These are phyloP conservation scores for Pythium plurisporium DNA, from an alignment of 352 stramenopile genomes.

Conservation along the genomic window DNA sequence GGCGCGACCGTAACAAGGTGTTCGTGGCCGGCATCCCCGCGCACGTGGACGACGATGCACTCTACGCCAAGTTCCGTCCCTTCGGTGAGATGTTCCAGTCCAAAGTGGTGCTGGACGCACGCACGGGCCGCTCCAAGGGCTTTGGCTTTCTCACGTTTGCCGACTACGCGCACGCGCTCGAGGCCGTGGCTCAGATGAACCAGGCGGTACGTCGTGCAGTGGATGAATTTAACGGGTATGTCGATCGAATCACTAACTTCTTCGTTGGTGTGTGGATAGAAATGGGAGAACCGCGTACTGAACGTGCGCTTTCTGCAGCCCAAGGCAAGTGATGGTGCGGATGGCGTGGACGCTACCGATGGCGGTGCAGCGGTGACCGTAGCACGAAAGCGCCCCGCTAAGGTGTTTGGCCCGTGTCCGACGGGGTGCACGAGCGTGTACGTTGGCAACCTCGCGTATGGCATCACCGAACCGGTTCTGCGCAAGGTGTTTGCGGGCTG, in stretches of 20 bases:
- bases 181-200: constrained; percentile 75
- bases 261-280: constrained; percentile 25
- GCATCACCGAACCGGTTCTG: constrained; percentile 87
- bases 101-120: constrained; percentile 75
- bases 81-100: constrained; percentile 86
- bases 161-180: constrained; percentile 72
- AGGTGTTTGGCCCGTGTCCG: constrained; percentile 62
- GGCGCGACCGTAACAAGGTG: constrained; percentile 86
- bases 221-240: not conserved
- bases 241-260: not conserved
- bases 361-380: not conserved
- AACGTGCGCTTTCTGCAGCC: constrained; percentile 84
- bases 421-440: constrained; percentile 91
- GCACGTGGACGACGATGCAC: constrained; percentile 56
- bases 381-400: constrained; percentile 22
- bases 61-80: constrained; percentile 66
- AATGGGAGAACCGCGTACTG: constrained; percentile 78
- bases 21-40: constrained; percentile 72
- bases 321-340: constrained; percentile 37
- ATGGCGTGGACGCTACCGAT: not conserved
- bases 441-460: constrained; percentile 96
- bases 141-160: constrained; percentile 85
- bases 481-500: constrained; percentile 78
- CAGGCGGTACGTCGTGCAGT: constrained; percentile 29
- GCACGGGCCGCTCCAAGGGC: constrained; percentile 60